A percentile compares a stretch with the other conserved stretches of the same genome.
phyloP scores from a whole-genome alignment of 2,329 filamentous ascomycete genomes.

The Ceratocystis alfenasii region DNA sequence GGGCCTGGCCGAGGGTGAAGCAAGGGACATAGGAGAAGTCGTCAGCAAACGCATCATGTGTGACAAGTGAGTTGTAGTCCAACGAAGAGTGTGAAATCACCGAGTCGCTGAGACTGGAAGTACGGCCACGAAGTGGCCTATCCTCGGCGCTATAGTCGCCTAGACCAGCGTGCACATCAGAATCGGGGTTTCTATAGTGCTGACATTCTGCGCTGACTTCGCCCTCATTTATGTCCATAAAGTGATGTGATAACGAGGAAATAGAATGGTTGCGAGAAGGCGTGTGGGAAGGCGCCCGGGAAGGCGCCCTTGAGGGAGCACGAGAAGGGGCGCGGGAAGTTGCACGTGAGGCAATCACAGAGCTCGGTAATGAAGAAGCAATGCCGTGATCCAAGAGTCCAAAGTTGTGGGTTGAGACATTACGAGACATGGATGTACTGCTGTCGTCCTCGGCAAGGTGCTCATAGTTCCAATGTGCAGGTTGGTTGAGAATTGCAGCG shows the following conservation, averaged over 20 bases:
- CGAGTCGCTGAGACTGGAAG: conserved; percentile 71
- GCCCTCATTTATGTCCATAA: conserved; percentile 9
- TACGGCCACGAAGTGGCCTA: conserved; percentile 49
- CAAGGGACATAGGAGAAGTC: conserved; percentile 90
- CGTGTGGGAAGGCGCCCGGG: conserved; percentile 30
- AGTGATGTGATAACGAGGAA: conserved; percentile 29
- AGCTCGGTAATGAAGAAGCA: conserved; percentile 31
- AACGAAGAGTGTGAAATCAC: conserved; percentile 56
- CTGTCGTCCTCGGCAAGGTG: conserved; percentile 51
- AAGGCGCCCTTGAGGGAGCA: conserved; percentile 38
- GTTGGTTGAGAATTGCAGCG: conserved; percentile 32
- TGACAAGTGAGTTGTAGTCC: conserved; percentile 44
- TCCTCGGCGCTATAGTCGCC: conserved; percentile 37
- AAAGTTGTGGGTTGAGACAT: conserved; percentile 34
- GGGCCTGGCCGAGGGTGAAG: conserved; percentile 73
- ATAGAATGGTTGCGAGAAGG: conserved; percentile 37
- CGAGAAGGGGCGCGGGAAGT: conserved; percentile 39
- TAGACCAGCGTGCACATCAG: background rate
- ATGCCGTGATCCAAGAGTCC: conserved; percentile 28
- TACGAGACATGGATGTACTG: conserved; percentile 33
- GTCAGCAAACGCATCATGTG: conserved; percentile 58
- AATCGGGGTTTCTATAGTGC: conserved; percentile 3
- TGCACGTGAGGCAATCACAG: conserved; percentile 31
- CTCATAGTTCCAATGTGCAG: conserved; percentile 74
- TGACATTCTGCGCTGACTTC: conserved; percentile 1